phyloP scores from a whole-genome alignment of 2,329 filamentous ascomycete species.

The Chrysoporthe austroafricana region DNA sequence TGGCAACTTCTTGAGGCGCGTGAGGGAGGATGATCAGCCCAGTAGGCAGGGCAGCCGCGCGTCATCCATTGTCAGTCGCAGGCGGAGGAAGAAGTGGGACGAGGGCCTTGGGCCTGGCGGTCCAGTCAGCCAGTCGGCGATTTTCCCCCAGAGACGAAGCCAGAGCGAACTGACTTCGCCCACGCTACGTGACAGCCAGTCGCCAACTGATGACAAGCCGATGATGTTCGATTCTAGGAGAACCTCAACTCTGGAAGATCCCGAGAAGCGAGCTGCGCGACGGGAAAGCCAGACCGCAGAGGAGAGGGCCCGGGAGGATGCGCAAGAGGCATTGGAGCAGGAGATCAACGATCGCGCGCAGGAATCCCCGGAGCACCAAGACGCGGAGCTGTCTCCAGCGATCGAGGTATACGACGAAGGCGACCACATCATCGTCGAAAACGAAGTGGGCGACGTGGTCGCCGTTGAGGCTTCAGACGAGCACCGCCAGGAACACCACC shows the following conservation, averaged over 20 bases:
- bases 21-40: conserved; percentile 73
- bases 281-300: conserved; percentile 14
- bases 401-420: conserved; percentile 83
- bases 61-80: conserved; percentile 62
- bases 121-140: conserved; percentile 87
- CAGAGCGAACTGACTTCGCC: conserved; percentile 32
- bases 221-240: conserved; percentile 32
- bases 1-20: conserved; percentile 78
- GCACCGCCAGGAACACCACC: conserved; percentile 30
- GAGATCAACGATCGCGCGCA: conserved; percentile 17
- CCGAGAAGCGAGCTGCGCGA: conserved; percentile 33
- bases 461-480: conserved; percentile 56
- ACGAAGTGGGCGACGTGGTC: conserved; percentile 84
- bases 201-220: conserved; percentile 33
- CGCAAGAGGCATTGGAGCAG: conserved; percentile 37
- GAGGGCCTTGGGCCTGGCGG: conserved; percentile 79
- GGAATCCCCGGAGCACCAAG: conserved; percentile 14
- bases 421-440: conserved; percentile 77
- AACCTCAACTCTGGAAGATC: conserved; percentile 29
- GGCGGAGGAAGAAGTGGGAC: conserved; percentile 71
- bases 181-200: conserved; percentile 27
- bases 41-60: conserved; percentile 60
- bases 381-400: conserved; percentile 28
- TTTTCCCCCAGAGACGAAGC: conserved; percentile 65
- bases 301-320: conserved; percentile 30